Base-by-base conservation (phyloP, 306 rosid genomes). In the Citrullus colocynthis region DNA sequence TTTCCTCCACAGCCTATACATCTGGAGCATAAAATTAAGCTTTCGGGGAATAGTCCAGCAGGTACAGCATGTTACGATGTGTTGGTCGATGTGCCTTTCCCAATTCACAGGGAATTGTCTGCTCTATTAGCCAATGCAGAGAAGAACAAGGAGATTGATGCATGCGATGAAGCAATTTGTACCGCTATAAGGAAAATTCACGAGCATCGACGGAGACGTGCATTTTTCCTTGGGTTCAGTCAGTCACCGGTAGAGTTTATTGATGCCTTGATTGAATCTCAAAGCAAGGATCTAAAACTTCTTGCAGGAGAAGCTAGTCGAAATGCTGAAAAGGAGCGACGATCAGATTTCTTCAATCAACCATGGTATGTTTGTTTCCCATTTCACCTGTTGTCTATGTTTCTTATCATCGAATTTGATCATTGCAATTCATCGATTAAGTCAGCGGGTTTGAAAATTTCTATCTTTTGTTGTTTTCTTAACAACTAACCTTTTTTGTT, bases 1-100 rank as follows among this genome's bases (percentile, higher is more conserved):
- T 96, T 89, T 81, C 84, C 94, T 78, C 97, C 97, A 2, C 96
- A 91, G 78, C 98, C 98, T 55, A 91, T 96, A 75, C 89, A 88
- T 81, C 80, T 96, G 88, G 99, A 93, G 79, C 99, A 96, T 78
- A 90, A 85, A 90, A 90, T 96, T 84, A 91, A 87, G 83, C 98
- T 96, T 80, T 91, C 98, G 0, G 99, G 99, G 59, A 91, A 88
- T 80, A 86, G 87, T 84, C 99, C 98, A 7, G 93, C 67, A 2
- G 99, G 98, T 78, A 88, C 88, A 82, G 99, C 93, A 80, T 96
- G 99, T 86, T 96, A 96, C 85, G 99, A 96, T 88, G 96, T 93
- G 81, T 75, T 82, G 61, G 97, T 96, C 78, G 99, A 96, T 80
- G 89, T 96, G 60, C 99, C 99, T 78, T 89, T 96, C 71, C 98